Percentiles rank a stretch among this genome's conserved stretches.
phyloP scores from a whole-genome alignment of 495 filamentous ascomycete genomes.

The Aspergillus egyptiacus region DNA sequence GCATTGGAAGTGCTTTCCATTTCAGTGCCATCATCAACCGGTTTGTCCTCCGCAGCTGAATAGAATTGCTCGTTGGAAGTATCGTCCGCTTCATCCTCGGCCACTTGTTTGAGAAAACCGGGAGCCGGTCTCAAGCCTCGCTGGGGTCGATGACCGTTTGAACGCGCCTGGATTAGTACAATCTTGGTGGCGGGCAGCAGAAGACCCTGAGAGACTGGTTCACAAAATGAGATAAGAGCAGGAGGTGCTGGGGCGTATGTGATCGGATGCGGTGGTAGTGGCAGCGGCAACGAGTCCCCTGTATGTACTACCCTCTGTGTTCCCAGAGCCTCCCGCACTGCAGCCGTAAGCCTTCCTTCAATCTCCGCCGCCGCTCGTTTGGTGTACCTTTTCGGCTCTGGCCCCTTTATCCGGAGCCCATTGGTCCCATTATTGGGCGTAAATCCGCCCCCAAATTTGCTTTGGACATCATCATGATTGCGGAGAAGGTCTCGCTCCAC shows the following conservation, averaged over 20 bases:
- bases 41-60: slow-evolving; percentile 74
- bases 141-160: slow-evolving; percentile 30
- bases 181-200: slow-evolving; percentile 65
- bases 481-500: slow-evolving; percentile 69
- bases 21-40: slow-evolving; percentile 52
- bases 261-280: slow-evolving; percentile 78
- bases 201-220: slow-evolving; percentile 79
- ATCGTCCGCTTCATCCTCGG: slow-evolving; percentile 67
- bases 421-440: slow-evolving; percentile 30
- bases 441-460: slow-evolving; percentile 58
- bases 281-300: slow-evolving; percentile 78
- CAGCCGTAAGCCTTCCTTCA: slow-evolving; percentile 64
- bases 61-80: slow-evolving; percentile 84
- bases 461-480: slow-evolving; percentile 56
- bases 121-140: slow-evolving; percentile 26
- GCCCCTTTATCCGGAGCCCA: slow-evolving; percentile 33
- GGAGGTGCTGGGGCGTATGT: slow-evolving; percentile 81
- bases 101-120: slow-evolving; percentile 50
- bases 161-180: slow-evolving; percentile 59
- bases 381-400: slow-evolving; percentile 33
- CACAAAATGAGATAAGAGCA: slow-evolving; percentile 56
- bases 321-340: slow-evolving; percentile 68
- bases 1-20: slow-evolving; percentile 46
- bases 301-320: slow-evolving; percentile 70
- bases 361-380: slow-evolving; percentile 38